A percentile compares a stretch with the other conserved stretches of the same genome.
phyloP scores from a whole-genome alignment of 2,329 filamentous ascomycete species.

The Pestalotiopsis sp. region DNA sequence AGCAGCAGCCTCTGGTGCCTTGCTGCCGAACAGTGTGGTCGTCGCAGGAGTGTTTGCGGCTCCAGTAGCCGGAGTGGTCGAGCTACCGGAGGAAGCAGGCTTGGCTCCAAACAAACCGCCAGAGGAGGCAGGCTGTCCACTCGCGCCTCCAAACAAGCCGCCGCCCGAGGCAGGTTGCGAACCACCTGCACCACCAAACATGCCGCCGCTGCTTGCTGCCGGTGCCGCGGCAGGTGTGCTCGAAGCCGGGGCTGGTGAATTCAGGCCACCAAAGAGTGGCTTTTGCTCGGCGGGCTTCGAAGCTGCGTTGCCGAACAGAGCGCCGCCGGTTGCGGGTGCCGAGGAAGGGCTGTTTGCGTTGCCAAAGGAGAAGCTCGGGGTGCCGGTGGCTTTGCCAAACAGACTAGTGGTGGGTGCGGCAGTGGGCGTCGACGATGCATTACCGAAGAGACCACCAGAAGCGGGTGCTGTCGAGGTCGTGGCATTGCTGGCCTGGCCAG shows the following conservation, averaged over 20 bases:
- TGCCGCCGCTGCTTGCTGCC: slow-evolving; percentile 13
- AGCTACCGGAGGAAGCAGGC: slow-evolving; percentile 3
- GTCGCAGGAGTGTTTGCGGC: slow-evolving; percentile 26
- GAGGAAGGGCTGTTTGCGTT: slow-evolving; percentile 21
- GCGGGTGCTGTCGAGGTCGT: slow-evolving; percentile 41
- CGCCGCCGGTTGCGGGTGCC: slow-evolving; percentile 22
- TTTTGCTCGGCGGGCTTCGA: slow-evolving; percentile 34
- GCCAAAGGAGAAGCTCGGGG: slow-evolving; percentile 46
- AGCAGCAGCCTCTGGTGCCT: slow-evolving; percentile 23
- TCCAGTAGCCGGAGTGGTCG: slow-evolving; percentile 27
- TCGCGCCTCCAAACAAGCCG: slow-evolving; percentile 25
- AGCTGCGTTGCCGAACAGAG: slow-evolving; percentile 37
- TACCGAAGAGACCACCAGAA: slow-evolving; percentile 43
- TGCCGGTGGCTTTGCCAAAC: slow-evolving; percentile 31
- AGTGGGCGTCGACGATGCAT: slow-evolving; percentile 26
- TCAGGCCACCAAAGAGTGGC: slow-evolving; percentile 31
- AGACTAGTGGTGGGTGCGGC: slow-evolving; percentile 26
- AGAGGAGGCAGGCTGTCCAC: slow-evolving; percentile 16
- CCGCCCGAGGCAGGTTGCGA: slow-evolving; percentile 20
- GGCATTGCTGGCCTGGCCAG: slow-evolving; percentile 33
- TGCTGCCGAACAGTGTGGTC: slow-evolving; percentile 29
- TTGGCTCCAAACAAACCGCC: slow-evolving; percentile 34
- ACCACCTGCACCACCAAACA: slow-evolving; percentile 29
- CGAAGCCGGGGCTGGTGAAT: slow-evolving; percentile 19
- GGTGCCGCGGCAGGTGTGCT: slow-evolving; percentile 28